A percentile compares a stretch with the other conserved stretches of the same genome.
phyloP scores from a whole-genome alignment of 169 alveolate species.

The Plasmodium gaboni region DNA sequence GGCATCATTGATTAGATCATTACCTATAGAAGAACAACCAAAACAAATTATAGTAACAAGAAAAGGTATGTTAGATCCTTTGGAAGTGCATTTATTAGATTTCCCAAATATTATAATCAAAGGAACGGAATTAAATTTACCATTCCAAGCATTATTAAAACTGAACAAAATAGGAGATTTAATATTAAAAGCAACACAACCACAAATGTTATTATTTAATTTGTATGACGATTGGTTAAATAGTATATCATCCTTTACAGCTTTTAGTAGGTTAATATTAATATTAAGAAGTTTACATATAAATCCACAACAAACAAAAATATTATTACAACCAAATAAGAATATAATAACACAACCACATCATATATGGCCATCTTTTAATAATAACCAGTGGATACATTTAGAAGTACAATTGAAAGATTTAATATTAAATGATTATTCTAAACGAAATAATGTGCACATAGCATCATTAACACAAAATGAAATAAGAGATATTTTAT shows the following conservation, averaged over 20 bases:
- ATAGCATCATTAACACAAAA: conserved; percentile 98
- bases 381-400: conserved; percentile 99
- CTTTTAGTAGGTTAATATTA: conserved; percentile 97
- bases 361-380: conserved; percentile 99
- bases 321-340: conserved; percentile 97
- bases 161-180: conserved; percentile 99
- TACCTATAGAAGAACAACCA: conserved; percentile 99
- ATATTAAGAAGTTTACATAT: conserved; percentile 98
- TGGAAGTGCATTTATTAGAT: conserved; percentile 99
- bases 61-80: conserved; percentile 99
- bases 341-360: conserved; percentile 97
- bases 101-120: conserved; percentile 99
- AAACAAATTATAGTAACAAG: conserved; percentile 99
- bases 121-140: conserved; percentile 98
- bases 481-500: conserved; percentile 99
- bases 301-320: conserved; percentile 98
- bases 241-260: conserved; percentile 97
- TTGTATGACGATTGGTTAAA: conserved; percentile 99
- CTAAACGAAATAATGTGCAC: conserved; percentile 98
- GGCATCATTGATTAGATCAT: conserved; percentile 99
- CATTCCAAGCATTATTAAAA: conserved; percentile 98
- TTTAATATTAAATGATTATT: conserved; percentile 98
- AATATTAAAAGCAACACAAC: conserved; percentile 99
- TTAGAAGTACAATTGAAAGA: conserved; percentile 99
- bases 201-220: conserved; percentile 99